phyloP scores from a whole-genome alignment of 768 basidiomycete species.

The Zangia roseola region DNA sequence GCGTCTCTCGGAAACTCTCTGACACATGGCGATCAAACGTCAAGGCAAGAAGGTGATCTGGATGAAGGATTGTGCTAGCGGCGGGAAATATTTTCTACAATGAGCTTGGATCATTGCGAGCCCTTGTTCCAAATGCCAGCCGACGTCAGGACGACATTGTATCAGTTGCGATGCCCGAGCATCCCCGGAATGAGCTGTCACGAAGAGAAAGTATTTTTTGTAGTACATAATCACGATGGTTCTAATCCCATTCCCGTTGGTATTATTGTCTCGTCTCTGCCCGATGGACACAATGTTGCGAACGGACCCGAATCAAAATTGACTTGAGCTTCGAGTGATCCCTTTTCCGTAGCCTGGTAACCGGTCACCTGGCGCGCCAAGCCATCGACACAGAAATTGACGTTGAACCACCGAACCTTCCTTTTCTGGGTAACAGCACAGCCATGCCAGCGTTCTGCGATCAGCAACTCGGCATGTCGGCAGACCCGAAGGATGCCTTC shows the following conservation, averaged over 20 bases:
- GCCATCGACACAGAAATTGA: not conserved
- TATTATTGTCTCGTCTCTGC: not conserved
- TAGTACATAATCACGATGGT: not conserved
- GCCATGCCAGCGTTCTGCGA: conserved; percentile 19
- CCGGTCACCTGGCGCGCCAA: no score
- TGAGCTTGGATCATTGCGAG: conserved; percentile 21
- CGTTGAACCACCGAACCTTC: conserved; percentile 28
- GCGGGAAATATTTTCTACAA: conserved; percentile 22
- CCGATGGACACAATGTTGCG: not conserved
- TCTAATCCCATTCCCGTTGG: not conserved
- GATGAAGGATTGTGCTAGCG: conserved; percentile 4
- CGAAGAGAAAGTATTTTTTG: not conserved
- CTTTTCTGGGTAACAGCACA: conserved; percentile 22
- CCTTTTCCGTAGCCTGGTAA: no score
- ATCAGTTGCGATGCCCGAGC: conserved; percentile 8
- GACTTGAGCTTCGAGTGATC: not conserved
- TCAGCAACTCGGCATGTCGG: conserved; percentile 30
- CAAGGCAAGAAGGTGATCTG: conserved; percentile 13
- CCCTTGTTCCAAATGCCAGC: conserved; percentile 19
- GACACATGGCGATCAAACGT: conserved; percentile 30
- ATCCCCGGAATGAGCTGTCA: conserved; percentile 28
- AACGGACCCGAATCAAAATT: not conserved
- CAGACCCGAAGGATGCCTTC: conserved; percentile 37
- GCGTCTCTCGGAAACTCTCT: conserved; percentile 13
- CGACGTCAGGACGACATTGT: conserved; percentile 23